A percentile compares a stretch with the other conserved stretches of the same genome.
These are phyloP conservation scores for Aspergillus sp. DNA, from an alignment of 2,329 filamentous ascomycete genomes.

Conservation along the genomic window DNA sequence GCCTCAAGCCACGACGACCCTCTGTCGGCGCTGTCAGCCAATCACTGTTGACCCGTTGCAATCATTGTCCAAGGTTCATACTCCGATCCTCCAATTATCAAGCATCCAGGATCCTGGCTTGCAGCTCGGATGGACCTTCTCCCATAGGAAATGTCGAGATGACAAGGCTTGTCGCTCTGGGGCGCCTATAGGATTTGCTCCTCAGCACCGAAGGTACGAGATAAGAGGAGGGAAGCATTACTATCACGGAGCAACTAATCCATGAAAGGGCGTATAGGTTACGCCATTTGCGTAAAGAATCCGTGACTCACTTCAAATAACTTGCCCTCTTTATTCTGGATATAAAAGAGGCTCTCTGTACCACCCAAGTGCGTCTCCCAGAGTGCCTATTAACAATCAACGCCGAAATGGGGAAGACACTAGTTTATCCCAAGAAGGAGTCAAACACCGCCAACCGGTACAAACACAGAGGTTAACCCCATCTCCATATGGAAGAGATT, in stretches of 20 bases:
- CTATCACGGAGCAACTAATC: neutral
- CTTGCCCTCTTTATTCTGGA: neutral
- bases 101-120: neutral
- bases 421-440: conserved; percentile 61
- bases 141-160: neutral
- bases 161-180: neutral
- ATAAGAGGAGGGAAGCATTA: neutral
- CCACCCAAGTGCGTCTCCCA: neutral
- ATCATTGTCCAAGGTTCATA: neutral
- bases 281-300: neutral
- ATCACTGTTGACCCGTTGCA: conserved; percentile 20
- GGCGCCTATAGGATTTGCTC: neutral
- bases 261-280: neutral
- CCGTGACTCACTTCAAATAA: conserved; percentile 5
- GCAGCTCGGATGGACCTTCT: conserved; percentile 15
- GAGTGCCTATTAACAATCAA: neutral
- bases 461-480: conserved; percentile 56
- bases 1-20: conserved; percentile 13
- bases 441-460: conserved; percentile 68
- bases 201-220: neutral
- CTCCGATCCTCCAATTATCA: neutral
- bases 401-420: conserved; percentile 41
- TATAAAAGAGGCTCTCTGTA: neutral
- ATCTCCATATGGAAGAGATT: conserved; percentile 15
- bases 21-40: conserved; percentile 28